Base-by-base conservation (phyloP, 805 yeast species). In the Candida sithepensis region DNA sequence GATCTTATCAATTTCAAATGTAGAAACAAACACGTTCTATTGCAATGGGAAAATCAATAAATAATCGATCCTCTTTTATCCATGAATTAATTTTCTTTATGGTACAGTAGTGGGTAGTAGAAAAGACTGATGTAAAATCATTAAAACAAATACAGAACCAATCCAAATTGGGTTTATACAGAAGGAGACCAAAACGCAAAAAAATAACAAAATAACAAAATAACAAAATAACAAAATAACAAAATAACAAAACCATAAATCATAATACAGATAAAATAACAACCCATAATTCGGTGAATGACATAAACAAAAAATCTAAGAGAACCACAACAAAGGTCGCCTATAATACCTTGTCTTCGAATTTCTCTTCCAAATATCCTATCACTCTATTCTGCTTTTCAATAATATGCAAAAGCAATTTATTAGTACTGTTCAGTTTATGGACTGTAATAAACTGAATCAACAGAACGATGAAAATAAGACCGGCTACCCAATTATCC, bases 401-500 rank as follows among this genome's bases (percentile, higher is more conserved):
- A n/a, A 48, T 19, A 36, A 33, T 34, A 12, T 20, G 16, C 6
- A 13, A 34, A 36, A 48, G 38, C 16, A 39, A 10, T 12, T 36
- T 38, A 19, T 40, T 41, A 33, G 24, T 33, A 24, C 21, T 10
- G 10, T 41, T 43, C 48, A 54, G 16, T 38, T 39, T 45, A n/a
- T 18, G 14, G 38, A 49, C 13, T 19, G 47, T 24, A 7, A 43
- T 39, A 19, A 51, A 33, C 36, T 54, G 57, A 18, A 45, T 14
- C 19, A 46, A 10, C 34, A 51, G 33, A 3, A 50, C 33, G 24
- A 47, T 4, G 2, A 51, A 13, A 36, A 47, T 43, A 23, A 49
- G 12, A 16, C 50, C 14, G 16, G 24, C 42, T 6, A 47, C 16
- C 56, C 56, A 53, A 24, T 48, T 50, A 12, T 47, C 44, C 7